phyloP scores from a whole-genome alignment of 441 rosid genomes.

The Brassica balearica region DNA sequence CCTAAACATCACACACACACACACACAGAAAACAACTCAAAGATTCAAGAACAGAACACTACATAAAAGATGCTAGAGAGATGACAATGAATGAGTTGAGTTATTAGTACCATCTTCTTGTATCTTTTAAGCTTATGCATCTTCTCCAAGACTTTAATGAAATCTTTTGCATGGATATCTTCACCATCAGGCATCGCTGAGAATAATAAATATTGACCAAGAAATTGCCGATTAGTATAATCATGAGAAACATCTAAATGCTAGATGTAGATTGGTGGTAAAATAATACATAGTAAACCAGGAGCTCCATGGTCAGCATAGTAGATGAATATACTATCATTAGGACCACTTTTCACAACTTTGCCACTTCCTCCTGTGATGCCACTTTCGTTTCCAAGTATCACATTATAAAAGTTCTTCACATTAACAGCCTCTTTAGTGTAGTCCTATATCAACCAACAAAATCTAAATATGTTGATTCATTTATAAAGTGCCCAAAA shows the following conservation, averaged over 20 bases:
- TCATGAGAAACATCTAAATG: conserved; percentile 1
- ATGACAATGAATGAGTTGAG: neutral
- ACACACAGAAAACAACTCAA: conserved; percentile 7
- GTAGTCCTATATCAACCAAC: conserved; percentile 57
- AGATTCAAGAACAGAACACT: neutral
- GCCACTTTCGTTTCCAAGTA: conserved; percentile 71
- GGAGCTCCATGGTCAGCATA: conserved; percentile 73
- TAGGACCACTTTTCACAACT: conserved; percentile 63
- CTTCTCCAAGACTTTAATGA: conserved; percentile 54
- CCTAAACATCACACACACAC: conserved; percentile 46
- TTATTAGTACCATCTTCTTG: conserved; percentile 54
- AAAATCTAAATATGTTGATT: neutral
- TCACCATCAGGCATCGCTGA: conserved; percentile 56
- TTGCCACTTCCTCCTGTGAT: conserved; percentile 73
- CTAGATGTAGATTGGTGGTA: neutral
- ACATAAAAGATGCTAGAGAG: neutral
- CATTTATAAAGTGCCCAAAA: neutral
- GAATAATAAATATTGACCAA: conserved; percentile 8
- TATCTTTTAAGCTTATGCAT: conserved; percentile 52
- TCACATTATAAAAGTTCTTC: conserved; percentile 55
- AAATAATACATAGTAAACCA: conserved; percentile 52
- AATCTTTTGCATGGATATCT: conserved; percentile 48
- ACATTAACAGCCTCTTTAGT: conserved; percentile 50
- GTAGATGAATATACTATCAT: conserved; percentile 64
- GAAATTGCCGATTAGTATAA: neutral